Evolutionary conservation across 441 rosid species (phyloP).

Genomic region (Arabidopsis lyrata): DNA sequence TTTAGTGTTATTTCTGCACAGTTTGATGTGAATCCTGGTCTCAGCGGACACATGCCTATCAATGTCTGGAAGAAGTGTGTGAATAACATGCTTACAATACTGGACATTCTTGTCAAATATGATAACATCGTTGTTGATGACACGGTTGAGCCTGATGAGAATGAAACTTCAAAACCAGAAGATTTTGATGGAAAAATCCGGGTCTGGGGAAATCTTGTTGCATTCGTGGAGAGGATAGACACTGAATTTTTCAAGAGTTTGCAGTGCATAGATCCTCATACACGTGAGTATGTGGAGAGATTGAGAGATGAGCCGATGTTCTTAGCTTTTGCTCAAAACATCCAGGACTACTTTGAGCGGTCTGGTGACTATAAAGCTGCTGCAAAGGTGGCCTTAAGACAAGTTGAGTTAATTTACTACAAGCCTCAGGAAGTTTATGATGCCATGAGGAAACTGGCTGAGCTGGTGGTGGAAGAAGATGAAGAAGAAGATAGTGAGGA

Average conservation of each 20-base stretch:
- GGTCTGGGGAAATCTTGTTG: conserved; percentile 85
- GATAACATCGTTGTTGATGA: conserved; percentile 69
- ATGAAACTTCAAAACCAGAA: conserved; percentile 66
- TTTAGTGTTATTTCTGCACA: conserved; percentile 80
- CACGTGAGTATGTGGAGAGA: conserved; percentile 77
- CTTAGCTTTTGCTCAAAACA: conserved; percentile 71
- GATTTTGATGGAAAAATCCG: conserved; percentile 60
- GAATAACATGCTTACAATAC: conserved; percentile 66
- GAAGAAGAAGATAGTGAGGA: conserved; percentile 48
- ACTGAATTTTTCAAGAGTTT: conserved; percentile 80
- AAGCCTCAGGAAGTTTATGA: conserved; percentile 83
- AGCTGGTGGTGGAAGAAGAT: conserved; percentile 52
- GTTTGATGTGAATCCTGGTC: conserved; percentile 82
- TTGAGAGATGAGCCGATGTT: conserved; percentile 75
- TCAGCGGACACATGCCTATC: conserved; percentile 83
- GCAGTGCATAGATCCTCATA: conserved; percentile 83
- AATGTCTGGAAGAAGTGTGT: conserved; percentile 81
- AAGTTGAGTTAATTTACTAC: conserved; percentile 74
- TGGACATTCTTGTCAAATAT: conserved; percentile 68
- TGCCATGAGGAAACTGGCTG: conserved; percentile 81
- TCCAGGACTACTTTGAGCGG: conserved; percentile 67
- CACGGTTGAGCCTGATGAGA: conserved; percentile 69
- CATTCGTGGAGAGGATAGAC: conserved; percentile 77
- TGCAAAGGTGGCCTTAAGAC: conserved; percentile 67
- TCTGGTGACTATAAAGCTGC: conserved; percentile 64